Percentiles rank a stretch among this genome's conserved stretches.
phyloP scores from a whole-genome alignment of 2,329 filamentous ascomycete species.

The Fusarium acutatum region DNA sequence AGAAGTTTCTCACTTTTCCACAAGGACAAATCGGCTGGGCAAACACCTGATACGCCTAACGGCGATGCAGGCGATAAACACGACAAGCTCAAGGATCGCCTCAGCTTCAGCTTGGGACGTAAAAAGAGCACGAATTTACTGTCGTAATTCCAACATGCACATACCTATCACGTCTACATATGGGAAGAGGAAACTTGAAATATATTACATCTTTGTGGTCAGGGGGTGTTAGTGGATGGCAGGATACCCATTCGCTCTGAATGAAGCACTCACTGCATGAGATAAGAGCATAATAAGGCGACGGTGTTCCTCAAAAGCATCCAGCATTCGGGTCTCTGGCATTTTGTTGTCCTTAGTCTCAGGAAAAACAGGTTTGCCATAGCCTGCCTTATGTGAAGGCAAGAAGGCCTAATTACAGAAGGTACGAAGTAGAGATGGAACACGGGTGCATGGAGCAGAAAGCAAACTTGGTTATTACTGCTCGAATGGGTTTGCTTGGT shows the following conservation, averaged over 20 bases:
- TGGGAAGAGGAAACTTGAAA: conserved; percentile 4
- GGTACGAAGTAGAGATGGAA: conserved; percentile 1
- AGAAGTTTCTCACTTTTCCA: conserved; percentile 75
- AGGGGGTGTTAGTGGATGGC: conserved; percentile 27
- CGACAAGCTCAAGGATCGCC: conserved; percentile 68
- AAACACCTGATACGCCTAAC: conserved; percentile 33
- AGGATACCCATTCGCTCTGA: conserved; percentile 35
- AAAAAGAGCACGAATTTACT: conserved; percentile 72
- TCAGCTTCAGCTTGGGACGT: conserved; percentile 71
- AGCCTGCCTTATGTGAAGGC: not conserved
- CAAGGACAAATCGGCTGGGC: conserved; percentile 56
- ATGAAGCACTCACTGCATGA: conserved; percentile 25
- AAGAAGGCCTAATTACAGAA: not conserved
- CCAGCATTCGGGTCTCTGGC: not conserved
- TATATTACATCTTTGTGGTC: conserved; percentile 15
- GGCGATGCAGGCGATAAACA: conserved; percentile 50
- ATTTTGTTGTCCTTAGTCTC: not conserved
- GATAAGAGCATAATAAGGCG: conserved; percentile 20
- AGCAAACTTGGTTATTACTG: conserved; percentile 8
- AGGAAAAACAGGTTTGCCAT: not conserved
- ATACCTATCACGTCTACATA: conserved; percentile 18
- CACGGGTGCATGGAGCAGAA: not conserved
- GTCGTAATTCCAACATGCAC: conserved; percentile 32
- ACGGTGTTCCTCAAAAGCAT: not conserved
- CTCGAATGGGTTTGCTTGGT: conserved; percentile 8